Conservation (phyloP, 2,329 filamentous ascomycete species). For the Lachnellula cervina region DNA sequence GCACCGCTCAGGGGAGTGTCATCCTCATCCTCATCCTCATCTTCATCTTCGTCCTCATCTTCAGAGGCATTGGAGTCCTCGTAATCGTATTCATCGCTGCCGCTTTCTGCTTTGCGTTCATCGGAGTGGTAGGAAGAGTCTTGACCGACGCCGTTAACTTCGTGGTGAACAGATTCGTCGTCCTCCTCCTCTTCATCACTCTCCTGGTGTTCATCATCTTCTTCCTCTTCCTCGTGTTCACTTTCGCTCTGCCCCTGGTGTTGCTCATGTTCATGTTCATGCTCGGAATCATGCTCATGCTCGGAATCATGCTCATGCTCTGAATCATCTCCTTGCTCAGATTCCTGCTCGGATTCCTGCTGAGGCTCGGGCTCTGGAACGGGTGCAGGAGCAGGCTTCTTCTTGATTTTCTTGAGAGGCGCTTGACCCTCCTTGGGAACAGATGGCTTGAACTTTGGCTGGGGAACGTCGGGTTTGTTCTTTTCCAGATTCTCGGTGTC, state of each 20-base stretch:
- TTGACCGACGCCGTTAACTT: not conserved
- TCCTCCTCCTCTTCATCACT: not conserved
- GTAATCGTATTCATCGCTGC: slow-evolving; percentile 1
- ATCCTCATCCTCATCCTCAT: no score
- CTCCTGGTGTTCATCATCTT: slow-evolving; percentile 2
- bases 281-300: not conserved
- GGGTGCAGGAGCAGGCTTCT: slow-evolving; percentile 15
- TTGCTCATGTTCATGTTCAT: not conserved
- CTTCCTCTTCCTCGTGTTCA: slow-evolving; percentile 6
- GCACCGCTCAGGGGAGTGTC: not conserved
- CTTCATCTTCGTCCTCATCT: slow-evolving; percentile 10
- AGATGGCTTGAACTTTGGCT: slow-evolving; percentile 15
- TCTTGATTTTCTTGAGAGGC: slow-evolving; percentile 1
- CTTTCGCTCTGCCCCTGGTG: slow-evolving; percentile 4
- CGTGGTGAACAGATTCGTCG: not conserved
- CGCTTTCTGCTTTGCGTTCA: not conserved
- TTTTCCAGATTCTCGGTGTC: not conserved
- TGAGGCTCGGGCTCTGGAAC: slow-evolving; percentile 15
- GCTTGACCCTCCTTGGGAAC: slow-evolving; percentile 2
- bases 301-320: no score
- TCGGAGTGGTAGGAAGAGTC: not conserved
- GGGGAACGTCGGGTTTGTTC: not conserved
- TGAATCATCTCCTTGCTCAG: not conserved
- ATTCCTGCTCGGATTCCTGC: slow-evolving; percentile 2
- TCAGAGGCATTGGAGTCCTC: slow-evolving; percentile 3